Percentiles rank a stretch among this genome's conserved stretches.
Evolutionary conservation across 208 protist species (phyloP).

Genomic region (Spongospora subterranea): DNA sequence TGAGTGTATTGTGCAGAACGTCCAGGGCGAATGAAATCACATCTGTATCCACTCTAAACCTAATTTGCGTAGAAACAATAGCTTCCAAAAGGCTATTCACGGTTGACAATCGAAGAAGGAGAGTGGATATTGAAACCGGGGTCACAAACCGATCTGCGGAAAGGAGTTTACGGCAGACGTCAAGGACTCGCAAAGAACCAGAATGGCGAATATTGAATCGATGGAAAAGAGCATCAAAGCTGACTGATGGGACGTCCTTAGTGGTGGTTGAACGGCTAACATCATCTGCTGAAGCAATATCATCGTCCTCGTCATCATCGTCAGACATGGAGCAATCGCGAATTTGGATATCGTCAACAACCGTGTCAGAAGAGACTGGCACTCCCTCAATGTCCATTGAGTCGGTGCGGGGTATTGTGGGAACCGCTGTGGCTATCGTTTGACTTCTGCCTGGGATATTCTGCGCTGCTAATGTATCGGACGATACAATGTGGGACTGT

Average conservation of each 20-base stretch:
- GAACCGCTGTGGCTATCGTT: neutral
- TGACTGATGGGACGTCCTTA: neutral
- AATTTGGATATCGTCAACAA: neutral
- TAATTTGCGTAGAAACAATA: neutral
- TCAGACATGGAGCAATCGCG: no score
- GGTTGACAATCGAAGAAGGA: neutral
- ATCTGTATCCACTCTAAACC: neutral
- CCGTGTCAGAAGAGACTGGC: neutral
- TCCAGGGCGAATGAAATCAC: neutral
- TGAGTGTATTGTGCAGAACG: no score
- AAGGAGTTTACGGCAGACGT: neutral
- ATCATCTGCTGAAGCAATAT: neutral
- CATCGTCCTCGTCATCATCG: neutral
- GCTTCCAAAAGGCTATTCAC: neutral
- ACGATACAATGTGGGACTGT: neutral
- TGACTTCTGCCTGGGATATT: neutral
- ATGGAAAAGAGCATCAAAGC: no score
- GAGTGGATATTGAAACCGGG: neutral
- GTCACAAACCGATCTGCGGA: neutral
- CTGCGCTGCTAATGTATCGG: neutral
- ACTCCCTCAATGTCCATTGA: neutral
- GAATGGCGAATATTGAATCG: neutral
- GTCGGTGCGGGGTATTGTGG: neutral
- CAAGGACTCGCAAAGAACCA: neutral
- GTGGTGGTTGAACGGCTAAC: neutral